Base-by-base conservation (phyloP, 306 rosid species). In the Begonia peltatifolia region DNA sequence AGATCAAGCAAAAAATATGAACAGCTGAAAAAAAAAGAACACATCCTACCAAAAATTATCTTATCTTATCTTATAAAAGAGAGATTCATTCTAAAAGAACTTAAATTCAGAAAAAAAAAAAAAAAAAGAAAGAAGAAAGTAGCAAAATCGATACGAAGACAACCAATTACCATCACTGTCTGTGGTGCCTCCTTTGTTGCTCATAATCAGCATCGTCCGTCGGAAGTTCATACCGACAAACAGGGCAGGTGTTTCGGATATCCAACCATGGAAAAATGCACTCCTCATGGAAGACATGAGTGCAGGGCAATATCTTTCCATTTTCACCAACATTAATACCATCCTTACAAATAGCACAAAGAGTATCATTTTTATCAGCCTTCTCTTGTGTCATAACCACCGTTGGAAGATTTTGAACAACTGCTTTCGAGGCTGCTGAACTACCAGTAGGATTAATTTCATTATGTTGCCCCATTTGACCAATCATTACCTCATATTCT, bases 211-310 rank as follows among this genome's bases (percentile, higher is more conserved):
- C 77, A 47, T 81, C 87, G 55, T 77, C 94, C 0, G 96, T 84
- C 3, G 84, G 88, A 50, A 79, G 66, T 69, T 88, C 95, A 35
- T 59, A 73, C 9, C 95, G 93, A 62, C 97, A 88, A 35, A 88
- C 88, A 23, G 97, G 95, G 55, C 97, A 88, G 4, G 97, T 84
- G 60, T 88, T 88, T 57, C 88, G 52, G 53, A 88, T 88, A 8
- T 72, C 80, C 67, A 88, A 50, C 97, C 95, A 84, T 0, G 89
- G 93, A 13, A 68, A 65, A 64, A 88, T 88, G 70, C 97, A 88
- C 13, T 77, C 86, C 3, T 78, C 79, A 56, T 88, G 97, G 53
- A 81, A 88, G 4, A 77, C 69, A 70, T 88, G 97, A 0, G 72
- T 61, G 62, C 97, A 88, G 0, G 95, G 88, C 52, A 88, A 67